A percentile compares a stretch with the other conserved stretches of the same genome.
phyloP scores from a whole-genome alignment of 768 basidiomycete genomes.

The Phaeotremella fagi region DNA sequence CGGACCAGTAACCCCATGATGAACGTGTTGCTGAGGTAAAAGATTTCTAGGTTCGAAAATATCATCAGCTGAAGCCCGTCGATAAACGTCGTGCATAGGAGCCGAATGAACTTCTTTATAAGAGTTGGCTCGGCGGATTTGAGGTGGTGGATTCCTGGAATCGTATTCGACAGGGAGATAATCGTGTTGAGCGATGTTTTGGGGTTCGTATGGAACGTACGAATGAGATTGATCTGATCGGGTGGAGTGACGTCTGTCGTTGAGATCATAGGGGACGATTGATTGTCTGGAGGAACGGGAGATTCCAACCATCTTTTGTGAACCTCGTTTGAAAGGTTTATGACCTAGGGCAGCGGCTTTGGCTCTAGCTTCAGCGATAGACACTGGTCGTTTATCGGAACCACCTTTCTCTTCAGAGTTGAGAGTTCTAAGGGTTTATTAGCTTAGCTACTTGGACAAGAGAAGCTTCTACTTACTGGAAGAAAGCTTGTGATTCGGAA shows the following conservation, averaged over 20 bases:
- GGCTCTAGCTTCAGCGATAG: conserved; percentile 16
- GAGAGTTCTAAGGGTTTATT: conserved; percentile 5
- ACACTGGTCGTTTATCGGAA: conserved; percentile 8
- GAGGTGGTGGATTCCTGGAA: background rate
- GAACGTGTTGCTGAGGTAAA: background rate
- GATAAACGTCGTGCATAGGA: background rate
- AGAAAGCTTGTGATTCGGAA: conserved; percentile 23
- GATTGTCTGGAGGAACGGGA: conserved; percentile 15
- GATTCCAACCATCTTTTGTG: conserved; percentile 8
- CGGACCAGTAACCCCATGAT: background rate
- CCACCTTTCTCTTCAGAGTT: conserved; percentile 16
- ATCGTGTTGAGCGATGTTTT: too few relatives aligned
- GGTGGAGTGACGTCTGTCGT: background rate
- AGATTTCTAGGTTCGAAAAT: background rate
- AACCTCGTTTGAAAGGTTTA: conserved; percentile 6
- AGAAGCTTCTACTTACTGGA: conserved; percentile 13
- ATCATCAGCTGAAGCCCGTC: background rate
- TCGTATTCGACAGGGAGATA: too few relatives aligned
- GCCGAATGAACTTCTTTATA: background rate
- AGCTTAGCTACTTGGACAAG: background rate
- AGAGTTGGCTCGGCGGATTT: background rate
- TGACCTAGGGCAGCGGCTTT: conserved; percentile 7
- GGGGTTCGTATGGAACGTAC: too few relatives aligned
- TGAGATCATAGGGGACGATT: conserved; percentile 12
- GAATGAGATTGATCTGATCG: too few relatives aligned